These are phyloP conservation scores for Elsinoe perseae DNA, from an alignment of 2,329 filamentous ascomycete genomes.

Conservation along the genomic window DNA sequence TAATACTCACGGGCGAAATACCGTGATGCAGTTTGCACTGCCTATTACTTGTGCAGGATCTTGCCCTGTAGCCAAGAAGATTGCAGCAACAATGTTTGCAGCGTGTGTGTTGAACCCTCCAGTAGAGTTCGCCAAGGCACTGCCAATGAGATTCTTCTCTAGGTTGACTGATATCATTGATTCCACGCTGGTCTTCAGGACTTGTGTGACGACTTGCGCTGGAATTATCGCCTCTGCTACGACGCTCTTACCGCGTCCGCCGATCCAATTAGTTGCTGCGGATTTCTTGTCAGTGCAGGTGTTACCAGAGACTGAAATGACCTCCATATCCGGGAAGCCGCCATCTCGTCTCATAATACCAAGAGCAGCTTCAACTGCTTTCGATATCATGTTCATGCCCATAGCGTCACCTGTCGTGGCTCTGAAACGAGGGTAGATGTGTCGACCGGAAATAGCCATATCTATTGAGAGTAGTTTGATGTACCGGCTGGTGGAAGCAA, in stretches of 20 bases:
- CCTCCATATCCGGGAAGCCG: constrained; percentile 86
- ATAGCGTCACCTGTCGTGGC: constrained; percentile 93
- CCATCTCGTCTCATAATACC: constrained; percentile 68
- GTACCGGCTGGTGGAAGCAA: constrained; percentile 88
- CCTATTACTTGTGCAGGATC: constrained; percentile 92
- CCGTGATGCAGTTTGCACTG: constrained; percentile 87
- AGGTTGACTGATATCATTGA: constrained; percentile 81
- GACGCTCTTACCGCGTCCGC: constrained; percentile 86
- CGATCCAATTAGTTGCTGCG: constrained; percentile 91
- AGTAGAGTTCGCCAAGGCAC: constrained; percentile 83
- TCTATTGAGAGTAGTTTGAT: constrained; percentile 78
- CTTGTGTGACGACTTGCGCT: constrained; percentile 67
- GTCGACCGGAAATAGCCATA: constrained; percentile 80
- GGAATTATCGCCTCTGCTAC: constrained; percentile 92
- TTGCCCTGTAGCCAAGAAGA: constrained; percentile 87
- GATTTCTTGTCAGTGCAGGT: constrained; percentile 96
- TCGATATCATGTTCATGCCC: constrained; percentile 99
- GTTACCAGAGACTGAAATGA: constrained; percentile 84
- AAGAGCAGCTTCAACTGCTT: constrained; percentile 69
- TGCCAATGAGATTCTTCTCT: constrained; percentile 86
- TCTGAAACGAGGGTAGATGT: constrained; percentile 91
- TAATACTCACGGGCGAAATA: constrained; percentile 50
- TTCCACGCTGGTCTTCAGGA: constrained; percentile 83
- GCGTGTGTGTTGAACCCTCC: constrained; percentile 95
- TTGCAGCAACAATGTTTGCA: constrained; percentile 84